These are phyloP conservation scores for Chrysophaeum taylorii DNA, from an alignment of 352 stramenopile genomes.

Conservation along the genomic window DNA sequence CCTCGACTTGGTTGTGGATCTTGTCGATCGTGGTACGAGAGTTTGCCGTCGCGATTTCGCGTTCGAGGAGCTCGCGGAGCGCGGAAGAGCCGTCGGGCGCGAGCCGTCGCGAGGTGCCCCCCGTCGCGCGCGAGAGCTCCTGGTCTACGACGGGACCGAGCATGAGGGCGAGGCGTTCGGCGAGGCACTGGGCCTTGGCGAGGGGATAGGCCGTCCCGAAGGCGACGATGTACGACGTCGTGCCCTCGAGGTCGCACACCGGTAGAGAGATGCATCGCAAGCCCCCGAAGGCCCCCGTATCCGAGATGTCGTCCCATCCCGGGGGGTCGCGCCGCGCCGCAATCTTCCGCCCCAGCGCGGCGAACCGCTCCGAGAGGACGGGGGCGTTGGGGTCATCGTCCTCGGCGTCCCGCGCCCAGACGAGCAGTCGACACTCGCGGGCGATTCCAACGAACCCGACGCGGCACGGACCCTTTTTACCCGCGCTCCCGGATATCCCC, in stretches of 20 bases:
- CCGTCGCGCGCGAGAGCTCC: background rate
- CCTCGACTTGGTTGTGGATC: constrained; percentile 5
- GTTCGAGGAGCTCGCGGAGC: constrained; percentile 2
- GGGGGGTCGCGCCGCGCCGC: background rate
- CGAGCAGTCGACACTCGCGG: background rate
- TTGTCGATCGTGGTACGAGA: background rate
- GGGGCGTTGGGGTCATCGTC: background rate
- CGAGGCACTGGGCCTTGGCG: constrained; percentile 4
- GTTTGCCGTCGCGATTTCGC: background rate
- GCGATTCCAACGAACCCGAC: constrained; percentile 9
- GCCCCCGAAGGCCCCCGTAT: background rate
- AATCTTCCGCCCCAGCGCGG: background rate
- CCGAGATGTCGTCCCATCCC: constrained; percentile 7
- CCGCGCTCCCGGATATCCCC: no score
- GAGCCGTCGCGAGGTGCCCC: background rate
- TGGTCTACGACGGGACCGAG: background rate
- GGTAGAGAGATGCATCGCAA: background rate
- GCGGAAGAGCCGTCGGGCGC: background rate
- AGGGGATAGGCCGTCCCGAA: background rate
- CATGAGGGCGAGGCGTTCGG: constrained; percentile 3
- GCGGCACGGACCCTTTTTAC: no score
- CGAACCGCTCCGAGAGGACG: background rate
- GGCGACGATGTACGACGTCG: constrained; percentile 10
- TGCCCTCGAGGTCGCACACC: constrained; percentile 3
- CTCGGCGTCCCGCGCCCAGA: constrained; percentile 3